Evolutionary conservation across 2,329 filamentous ascomycete species (phyloP), one percentile per base, ranked within the genome.

Genomic region (Trichoderma sp.): DNA sequence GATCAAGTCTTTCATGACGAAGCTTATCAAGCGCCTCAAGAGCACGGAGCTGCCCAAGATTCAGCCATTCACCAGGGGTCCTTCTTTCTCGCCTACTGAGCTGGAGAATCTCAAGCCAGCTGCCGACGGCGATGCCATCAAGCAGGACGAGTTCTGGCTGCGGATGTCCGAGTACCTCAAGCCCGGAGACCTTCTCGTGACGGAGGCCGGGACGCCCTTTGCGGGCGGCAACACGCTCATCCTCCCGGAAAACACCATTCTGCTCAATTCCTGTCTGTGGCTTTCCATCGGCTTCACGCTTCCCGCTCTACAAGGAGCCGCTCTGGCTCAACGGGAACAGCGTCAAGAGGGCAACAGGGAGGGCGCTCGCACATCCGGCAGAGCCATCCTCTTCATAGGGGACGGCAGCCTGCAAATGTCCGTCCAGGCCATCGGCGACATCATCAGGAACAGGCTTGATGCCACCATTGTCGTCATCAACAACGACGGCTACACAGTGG

Each of bases 391-490:
- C 1, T 79, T 87, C 67, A 87, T 87, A 41, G 87, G 86, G 5
- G 87, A 89, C 60, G 88, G 87, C 3, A 87, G 85, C 67, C 82
- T 90, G 66, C 84, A 89, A 68, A 83, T 90, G 76, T 90, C 87
- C 0, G 86, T 82, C 0, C 88, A 90, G 71, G 87, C 89, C 68
- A 76, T 91, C 3, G 83, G 83, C 12, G 88, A 85, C 2, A 89
- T 90, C 69, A 85, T 90, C 69, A 78, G 78, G 17, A 78, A 83
- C 63, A 77, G 79, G 3, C 76, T 85, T 24, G 77, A 83, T 44
- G 78, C 83, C 3, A 76, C 71, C n/a, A 75, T 82, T 21, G 80
- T 88, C 66, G 71, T 87, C 9, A 80, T 87, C 69, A 87, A 87
- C 69, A 88, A 87, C 63, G 78, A 83, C 30, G 85, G 85, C 0